These are phyloP conservation scores for Yueomyces sinensis DNA, from an alignment of 805 yeast genomes.

Conservation along the genomic window DNA sequence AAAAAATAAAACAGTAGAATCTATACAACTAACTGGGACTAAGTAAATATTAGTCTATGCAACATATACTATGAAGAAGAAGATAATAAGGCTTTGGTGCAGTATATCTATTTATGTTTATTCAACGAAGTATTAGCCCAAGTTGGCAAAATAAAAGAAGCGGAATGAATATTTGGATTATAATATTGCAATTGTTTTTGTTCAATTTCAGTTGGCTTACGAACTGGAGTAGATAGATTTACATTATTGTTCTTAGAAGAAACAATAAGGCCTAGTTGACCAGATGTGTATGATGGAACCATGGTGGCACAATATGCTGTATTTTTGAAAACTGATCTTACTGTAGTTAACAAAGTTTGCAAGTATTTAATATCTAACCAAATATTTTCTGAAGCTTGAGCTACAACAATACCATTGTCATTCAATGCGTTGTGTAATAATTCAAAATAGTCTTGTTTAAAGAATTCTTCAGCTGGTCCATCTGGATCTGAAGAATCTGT, in stretches of 20 bases:
- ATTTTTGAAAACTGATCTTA: conserved; percentile 41
- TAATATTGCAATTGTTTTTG: conserved; percentile 46
- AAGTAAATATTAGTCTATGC: too few relatives aligned
- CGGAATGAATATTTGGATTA: conserved; percentile 48
- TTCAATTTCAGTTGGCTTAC: conserved; percentile 37
- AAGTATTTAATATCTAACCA: conserved; percentile 57
- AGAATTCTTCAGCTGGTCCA: conserved; percentile 87
- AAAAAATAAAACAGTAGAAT: too few relatives aligned
- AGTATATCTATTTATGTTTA: too few relatives aligned
- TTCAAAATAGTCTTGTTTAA: conserved; percentile 64
- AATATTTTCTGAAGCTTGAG: conserved; percentile 66
- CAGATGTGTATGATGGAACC: conserved; percentile 81
- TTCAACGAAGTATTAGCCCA: conserved; percentile 46
- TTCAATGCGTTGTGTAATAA: conserved; percentile 51
- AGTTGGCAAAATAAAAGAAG: conserved; percentile 67
- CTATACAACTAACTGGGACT: too few relatives aligned
- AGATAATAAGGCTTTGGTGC: too few relatives aligned
- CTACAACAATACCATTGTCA: conserved; percentile 55
- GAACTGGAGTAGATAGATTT: conserved; percentile 37
- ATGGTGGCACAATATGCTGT: conserved; percentile 64
- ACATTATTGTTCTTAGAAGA: conserved; percentile 44
- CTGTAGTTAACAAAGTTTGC: conserved; percentile 32
- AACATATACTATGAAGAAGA: too few relatives aligned
- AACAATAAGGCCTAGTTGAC: conserved; percentile 70
- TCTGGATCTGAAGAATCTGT: conserved; percentile 93